phyloP scores from a whole-genome alignment of 2,329 filamentous ascomycete species.

The Pseudocercospora fijiensis region DNA sequence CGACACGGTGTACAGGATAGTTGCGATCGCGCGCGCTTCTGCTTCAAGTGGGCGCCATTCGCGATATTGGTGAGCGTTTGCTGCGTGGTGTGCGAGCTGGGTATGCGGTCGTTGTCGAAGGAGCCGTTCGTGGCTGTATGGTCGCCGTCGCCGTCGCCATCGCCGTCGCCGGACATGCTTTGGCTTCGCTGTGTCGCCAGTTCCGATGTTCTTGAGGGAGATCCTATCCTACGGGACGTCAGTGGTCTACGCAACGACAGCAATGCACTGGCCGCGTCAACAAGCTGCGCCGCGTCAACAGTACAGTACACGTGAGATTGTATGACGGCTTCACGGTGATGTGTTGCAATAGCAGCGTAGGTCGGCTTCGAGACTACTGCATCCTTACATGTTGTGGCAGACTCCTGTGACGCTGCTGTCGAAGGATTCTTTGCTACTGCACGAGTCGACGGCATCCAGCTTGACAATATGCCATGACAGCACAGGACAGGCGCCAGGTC shows the following conservation, averaged over 20 bases:
- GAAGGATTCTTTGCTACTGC: neutral
- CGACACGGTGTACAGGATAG: conserved; percentile 40
- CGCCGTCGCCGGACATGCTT: neutral
- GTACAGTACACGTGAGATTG: neutral
- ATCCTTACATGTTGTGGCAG: neutral
- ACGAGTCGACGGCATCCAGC: neutral
- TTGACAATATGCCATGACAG: neutral
- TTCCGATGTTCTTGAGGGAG: neutral
- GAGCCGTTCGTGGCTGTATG: conserved; percentile 1
- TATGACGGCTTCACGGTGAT: no score
- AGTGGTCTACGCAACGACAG: neutral
- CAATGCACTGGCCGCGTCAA: neutral
- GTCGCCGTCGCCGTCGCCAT: conserved; percentile 11
- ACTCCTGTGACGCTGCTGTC: neutral
- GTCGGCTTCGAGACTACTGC: neutral
- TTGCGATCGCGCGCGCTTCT: conserved; percentile 41
- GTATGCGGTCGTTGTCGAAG: conserved; percentile 2
- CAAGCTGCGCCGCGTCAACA: neutral
- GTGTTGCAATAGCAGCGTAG: neutral
- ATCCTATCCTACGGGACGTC: no score
- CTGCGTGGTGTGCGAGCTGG: conserved; percentile 13
- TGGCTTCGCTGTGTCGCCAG: neutral
- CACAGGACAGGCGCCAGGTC: neutral
- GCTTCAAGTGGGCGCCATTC: conserved; percentile 31
- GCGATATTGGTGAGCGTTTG: conserved; percentile 19